Conservation (phyloP, 306 rosid species). For the Lagenaria siceraria region DNA sequence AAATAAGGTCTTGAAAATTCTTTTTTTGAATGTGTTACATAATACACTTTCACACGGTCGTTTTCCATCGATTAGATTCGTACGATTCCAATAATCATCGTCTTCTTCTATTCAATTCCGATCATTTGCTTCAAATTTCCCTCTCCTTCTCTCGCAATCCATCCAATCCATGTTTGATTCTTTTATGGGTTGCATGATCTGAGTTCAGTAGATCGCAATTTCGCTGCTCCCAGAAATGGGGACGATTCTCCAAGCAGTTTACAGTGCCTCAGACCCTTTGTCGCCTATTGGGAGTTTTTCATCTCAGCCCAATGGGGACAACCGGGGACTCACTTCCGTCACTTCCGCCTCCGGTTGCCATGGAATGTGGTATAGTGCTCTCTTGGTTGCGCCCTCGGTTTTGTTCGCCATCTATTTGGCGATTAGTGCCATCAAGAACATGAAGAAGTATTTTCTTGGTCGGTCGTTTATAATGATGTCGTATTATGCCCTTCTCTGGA, state of each 20-base stretch:
- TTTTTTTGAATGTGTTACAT: too few species aligned
- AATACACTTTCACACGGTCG: too few species aligned
- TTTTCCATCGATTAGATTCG: background rate
- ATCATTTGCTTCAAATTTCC: background rate
- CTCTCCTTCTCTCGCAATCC: background rate
- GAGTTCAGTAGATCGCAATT: background rate
- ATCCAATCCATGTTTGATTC: background rate
- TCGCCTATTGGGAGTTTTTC: conserved; percentile 13
- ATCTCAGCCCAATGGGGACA: background rate
- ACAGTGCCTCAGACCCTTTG: conserved; percentile 14
- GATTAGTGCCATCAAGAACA: conserved; percentile 39
- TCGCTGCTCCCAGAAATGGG: background rate
- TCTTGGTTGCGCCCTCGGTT: conserved; percentile 37
- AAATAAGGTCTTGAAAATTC: too few species aligned
- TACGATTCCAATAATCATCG: background rate
- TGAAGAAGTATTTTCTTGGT: conserved; percentile 32
- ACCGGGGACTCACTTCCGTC: conserved; percentile 1
- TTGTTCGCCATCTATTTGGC: conserved; percentile 38
- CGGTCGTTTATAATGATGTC: conserved; percentile 34
- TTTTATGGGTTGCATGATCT: background rate
- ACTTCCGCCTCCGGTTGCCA: conserved; percentile 20
- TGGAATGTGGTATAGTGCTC: conserved; percentile 26
- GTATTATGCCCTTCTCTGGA: conserved; percentile 59
- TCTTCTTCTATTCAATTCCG: background rate
- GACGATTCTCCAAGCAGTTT: background rate